Evolutionary conservation across 371 early-diverging fungal species (phyloP).

Genomic region (Rhizomucor pusillus): DNA sequence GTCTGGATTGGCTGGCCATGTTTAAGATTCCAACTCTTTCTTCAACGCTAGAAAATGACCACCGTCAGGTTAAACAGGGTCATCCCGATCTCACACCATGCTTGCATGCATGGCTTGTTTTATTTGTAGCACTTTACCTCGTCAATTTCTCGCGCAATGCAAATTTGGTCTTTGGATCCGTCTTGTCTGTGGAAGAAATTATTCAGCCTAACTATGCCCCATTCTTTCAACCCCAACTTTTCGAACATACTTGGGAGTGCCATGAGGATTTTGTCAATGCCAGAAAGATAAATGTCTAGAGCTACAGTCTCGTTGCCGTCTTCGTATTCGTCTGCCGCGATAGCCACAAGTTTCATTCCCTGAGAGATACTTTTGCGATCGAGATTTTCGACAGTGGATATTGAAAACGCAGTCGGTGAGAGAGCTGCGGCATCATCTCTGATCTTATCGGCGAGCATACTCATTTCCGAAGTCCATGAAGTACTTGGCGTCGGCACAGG

Average conservation of each 20-base stretch:
- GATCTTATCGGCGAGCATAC: slow-evolving; percentile 34
- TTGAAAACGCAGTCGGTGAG: slow-evolving; percentile 1
- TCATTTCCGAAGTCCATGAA: slow-evolving; percentile 43
- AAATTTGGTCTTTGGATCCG: slow-evolving; percentile 21
- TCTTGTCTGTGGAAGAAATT: slow-evolving; percentile 21
- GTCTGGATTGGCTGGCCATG: slow-evolving; percentile 20
- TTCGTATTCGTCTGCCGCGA: slow-evolving; percentile 57
- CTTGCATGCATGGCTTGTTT: not conserved
- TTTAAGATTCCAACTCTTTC: slow-evolving; percentile 40
- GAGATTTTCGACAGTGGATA: slow-evolving; percentile 1
- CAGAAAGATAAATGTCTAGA: slow-evolving; percentile 52
- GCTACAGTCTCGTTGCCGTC: slow-evolving; percentile 49
- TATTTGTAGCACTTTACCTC: slow-evolving; percentile 11
- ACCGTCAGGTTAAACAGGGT: not conserved
- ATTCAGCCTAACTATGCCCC: not conserved
- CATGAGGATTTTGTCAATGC: slow-evolving; percentile 50
- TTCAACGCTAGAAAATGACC: slow-evolving; percentile 24
- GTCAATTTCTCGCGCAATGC: slow-evolving; percentile 21
- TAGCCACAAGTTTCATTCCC: slow-evolving; percentile 53
- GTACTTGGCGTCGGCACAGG: slow-evolving; percentile 30
- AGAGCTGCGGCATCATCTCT: slow-evolving; percentile 19
- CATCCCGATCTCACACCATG: too few species aligned
- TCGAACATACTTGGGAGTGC: slow-evolving; percentile 50
- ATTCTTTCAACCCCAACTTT: not conserved
- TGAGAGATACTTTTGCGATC: slow-evolving; percentile 20